Evolutionary conservation across 805 yeast genomes (phyloP).

Genomic region (Cyberlindnera misumaiensis): DNA sequence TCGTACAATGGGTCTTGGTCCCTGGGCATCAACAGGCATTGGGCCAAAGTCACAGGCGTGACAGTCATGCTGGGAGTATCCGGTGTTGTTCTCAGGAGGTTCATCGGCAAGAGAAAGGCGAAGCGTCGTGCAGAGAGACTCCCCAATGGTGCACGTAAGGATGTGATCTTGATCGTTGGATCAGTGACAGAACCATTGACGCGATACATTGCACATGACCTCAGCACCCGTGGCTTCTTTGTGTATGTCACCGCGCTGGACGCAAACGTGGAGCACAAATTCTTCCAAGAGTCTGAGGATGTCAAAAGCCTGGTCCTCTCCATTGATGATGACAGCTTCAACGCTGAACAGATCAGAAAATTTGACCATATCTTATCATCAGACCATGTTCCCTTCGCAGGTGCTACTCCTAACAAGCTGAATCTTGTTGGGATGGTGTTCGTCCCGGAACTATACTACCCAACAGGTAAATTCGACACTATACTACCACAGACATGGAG

Average conservation of each 20-base stretch:
- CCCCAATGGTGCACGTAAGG: conserved; percentile 64
- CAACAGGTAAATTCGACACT: conserved; percentile 60
- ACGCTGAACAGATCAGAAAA: conserved; percentile 36
- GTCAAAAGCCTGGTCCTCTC: conserved; percentile 55
- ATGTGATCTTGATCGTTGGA: conserved; percentile 69
- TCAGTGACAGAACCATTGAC: conserved; percentile 72
- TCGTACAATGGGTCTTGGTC: not conserved
- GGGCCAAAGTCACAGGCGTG: not conserved
- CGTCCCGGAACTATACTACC: conserved; percentile 63
- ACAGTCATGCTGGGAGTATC: not conserved
- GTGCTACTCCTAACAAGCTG: conserved; percentile 49
- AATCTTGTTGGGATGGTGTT: conserved; percentile 59
- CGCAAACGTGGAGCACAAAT: conserved; percentile 28
- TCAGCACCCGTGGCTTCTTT: conserved; percentile 74
- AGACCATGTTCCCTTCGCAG: conserved; percentile 53
- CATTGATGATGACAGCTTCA: conserved; percentile 34
- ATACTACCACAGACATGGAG: conserved; percentile 47
- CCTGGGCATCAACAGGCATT: not conserved
- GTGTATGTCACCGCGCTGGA: conserved; percentile 58
- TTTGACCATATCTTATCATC: conserved; percentile 43
- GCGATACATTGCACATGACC: conserved; percentile 61
- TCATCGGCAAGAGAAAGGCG: not conserved
- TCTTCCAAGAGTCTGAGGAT: conserved; percentile 58
- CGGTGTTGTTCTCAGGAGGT: not conserved
- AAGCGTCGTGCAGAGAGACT: conserved; percentile 56